A percentile compares a stretch with the other conserved stretches of the same genome.
phyloP scores from a whole-genome alignment of 805 yeast species.

The Wickerhamomyces alni region DNA sequence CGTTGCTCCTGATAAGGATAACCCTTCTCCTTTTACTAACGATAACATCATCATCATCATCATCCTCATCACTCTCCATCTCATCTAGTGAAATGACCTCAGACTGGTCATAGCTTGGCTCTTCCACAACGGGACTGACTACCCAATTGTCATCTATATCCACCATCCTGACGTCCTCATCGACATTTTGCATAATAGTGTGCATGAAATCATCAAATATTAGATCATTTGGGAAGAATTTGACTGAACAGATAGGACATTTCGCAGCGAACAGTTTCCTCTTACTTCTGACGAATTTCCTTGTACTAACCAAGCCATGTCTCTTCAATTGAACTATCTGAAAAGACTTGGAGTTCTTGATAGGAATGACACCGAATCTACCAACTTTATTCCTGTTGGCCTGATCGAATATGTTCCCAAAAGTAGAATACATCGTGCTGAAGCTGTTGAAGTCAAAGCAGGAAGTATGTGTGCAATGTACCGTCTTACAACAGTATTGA shows the following conservation, averaged over 20 bases:
- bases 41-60: not conserved
- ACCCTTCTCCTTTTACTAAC: too few relatives aligned
- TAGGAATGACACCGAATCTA: not conserved
- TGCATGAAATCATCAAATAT: constrained; percentile 18
- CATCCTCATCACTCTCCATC: constrained; percentile 1
- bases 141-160: constrained; percentile 12
- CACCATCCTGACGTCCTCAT: constrained; percentile 2
- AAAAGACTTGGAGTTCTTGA: not conserved
- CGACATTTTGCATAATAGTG: constrained; percentile 4
- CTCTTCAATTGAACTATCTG: not conserved
- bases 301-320: not conserved
- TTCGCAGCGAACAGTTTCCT: not conserved
- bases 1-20: too few relatives aligned
- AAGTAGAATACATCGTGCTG: constrained; percentile 6
- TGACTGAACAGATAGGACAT: constrained; percentile 17
- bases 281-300: constrained; percentile 9
- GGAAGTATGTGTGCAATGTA: constrained; percentile 10
- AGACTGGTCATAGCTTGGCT: not conserved
- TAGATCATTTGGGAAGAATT: constrained; percentile 9
- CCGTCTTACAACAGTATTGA: constrained; percentile 8
- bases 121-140: constrained; percentile 5
- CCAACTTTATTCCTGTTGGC: not conserved
- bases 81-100: constrained; percentile 6
- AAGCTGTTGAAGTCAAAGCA: constrained; percentile 14
- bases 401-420: not conserved